phyloP scores from a whole-genome alignment of 305 asterid species.

The Fraxinus platypoda region DNA sequence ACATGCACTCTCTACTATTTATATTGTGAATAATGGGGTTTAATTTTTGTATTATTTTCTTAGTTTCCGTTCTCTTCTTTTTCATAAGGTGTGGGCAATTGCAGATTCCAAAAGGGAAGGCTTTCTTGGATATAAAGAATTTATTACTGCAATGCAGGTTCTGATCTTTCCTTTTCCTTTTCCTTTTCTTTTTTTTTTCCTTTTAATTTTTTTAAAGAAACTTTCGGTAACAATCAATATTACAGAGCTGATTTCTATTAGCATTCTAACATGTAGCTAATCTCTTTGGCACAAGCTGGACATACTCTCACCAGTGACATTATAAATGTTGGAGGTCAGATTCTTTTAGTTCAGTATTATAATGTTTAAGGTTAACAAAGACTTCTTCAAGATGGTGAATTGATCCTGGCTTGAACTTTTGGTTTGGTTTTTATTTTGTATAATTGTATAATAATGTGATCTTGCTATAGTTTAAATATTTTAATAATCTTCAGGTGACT shows the following conservation, averaged over 20 bases:
- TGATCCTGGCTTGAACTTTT: not conserved
- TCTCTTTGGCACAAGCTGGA: slow-evolving; percentile 74
- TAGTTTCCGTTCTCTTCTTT: slow-evolving; percentile 1
- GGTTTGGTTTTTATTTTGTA: not conserved
- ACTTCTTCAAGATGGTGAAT: not conserved
- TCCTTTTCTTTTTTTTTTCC: not conserved
- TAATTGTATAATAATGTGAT: not conserved
- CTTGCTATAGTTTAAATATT: slow-evolving; percentile 3
- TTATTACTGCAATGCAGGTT: slow-evolving; percentile 75
- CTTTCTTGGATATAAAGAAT: slow-evolving; percentile 67
- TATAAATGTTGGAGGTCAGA: slow-evolving; percentile 46
- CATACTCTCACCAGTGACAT: slow-evolving; percentile 42
- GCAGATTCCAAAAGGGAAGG: slow-evolving; percentile 80
- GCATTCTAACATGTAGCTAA: slow-evolving; percentile 39
- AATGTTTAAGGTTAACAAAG: not conserved
- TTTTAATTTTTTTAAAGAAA: not conserved
- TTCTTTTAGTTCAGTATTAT: not conserved
- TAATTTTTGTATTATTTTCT: not conserved
- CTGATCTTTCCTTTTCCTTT: not conserved
- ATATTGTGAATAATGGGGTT: not conserved
- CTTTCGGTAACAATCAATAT: not conserved
- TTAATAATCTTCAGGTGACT: slow-evolving; percentile 61
- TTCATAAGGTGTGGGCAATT: slow-evolving; percentile 69
- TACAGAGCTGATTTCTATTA: slow-evolving; percentile 26
- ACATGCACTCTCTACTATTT: not conserved